Conservation (phyloP, 495 filamentous ascomycete genomes). For the Astrocystis sublimbata region DNA sequence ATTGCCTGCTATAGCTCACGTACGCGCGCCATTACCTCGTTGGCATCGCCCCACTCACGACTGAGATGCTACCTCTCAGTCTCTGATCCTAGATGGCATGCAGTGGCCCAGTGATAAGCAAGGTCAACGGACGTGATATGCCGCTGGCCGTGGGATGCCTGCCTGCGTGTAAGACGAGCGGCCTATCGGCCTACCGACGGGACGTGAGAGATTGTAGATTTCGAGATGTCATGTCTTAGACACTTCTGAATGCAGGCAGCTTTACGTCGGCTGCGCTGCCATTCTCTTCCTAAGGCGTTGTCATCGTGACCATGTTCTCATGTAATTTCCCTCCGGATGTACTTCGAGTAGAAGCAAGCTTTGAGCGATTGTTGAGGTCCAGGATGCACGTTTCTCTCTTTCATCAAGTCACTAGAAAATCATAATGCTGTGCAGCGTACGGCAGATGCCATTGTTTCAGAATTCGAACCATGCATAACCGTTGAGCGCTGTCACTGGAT, state of each 20-base stretch:
- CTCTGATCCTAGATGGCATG: not conserved
- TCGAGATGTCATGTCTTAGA: not conserved
- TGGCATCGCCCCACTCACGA: not conserved
- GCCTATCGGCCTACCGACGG: not conserved
- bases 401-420: too few species aligned
- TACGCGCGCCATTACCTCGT: conserved; percentile 4
- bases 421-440: conserved; percentile 12
- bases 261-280: not conserved
- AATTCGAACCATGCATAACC: conserved; percentile 10
- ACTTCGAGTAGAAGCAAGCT: too few species aligned
- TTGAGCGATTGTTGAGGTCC: too few species aligned
- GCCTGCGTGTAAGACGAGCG: conserved; percentile 1
- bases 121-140: conserved; percentile 12
- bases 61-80: not conserved
- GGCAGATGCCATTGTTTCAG: conserved; percentile 20
- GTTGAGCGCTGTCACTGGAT: conserved; percentile 12
- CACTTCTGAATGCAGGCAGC: not conserved
- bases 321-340: too few species aligned
- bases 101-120: conserved; percentile 7
- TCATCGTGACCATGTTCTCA: too few species aligned
- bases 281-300: not conserved
- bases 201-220: not conserved
- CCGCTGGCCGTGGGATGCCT: conserved; percentile 10
- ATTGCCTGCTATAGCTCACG: not conserved
- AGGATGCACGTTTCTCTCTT: too few species aligned